phyloP scores from a whole-genome alignment of 257 asterid genomes.

The Avicennia marina region DNA sequence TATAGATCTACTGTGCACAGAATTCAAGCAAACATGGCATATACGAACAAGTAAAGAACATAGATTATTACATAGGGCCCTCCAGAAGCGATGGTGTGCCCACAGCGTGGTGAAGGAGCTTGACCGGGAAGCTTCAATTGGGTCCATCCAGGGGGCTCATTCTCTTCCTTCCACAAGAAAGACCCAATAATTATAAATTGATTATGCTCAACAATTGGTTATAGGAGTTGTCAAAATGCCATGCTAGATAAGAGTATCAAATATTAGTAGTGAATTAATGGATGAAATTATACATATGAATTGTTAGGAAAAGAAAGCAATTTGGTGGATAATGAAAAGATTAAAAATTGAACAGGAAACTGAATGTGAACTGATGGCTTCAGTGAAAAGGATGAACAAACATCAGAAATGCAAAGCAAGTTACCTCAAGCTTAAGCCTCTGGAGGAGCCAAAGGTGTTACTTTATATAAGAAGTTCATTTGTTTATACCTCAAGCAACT shows the following conservation, averaged over 20 bases:
- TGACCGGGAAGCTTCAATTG: constrained; percentile 99
- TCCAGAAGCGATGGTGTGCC: constrained; percentile 96
- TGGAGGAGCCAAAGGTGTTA: too few species aligned
- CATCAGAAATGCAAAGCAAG: not conserved
- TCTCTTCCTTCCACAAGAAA: constrained; percentile 89
- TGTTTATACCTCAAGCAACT: not conserved
- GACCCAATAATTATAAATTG: constrained; percentile 21
- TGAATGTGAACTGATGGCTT: not conserved
- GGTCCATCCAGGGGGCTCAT: constrained; percentile 98
- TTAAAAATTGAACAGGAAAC: constrained; percentile 2
- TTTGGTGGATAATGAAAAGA: constrained; percentile 5
- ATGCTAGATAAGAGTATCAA: not conserved
- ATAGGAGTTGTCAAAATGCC: not conserved
- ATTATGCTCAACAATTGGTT: constrained; percentile 3
- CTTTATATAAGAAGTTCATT: not conserved
- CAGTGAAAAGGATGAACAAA: not conserved
- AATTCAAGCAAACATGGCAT: not conserved
- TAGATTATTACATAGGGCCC: constrained; percentile 66
- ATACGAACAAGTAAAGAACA: constrained; percentile 8
- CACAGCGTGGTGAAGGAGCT: constrained; percentile 96
- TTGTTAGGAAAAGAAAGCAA: not conserved
- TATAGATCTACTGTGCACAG: not conserved
- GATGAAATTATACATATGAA: too few species aligned
- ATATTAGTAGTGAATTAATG: not conserved
- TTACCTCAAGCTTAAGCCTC: not conserved